Evolutionary conservation across 768 basidiomycete genomes (phyloP), one percentile per base, ranked within the genome.

Genomic region (Leccinum ochraceum): DNA sequence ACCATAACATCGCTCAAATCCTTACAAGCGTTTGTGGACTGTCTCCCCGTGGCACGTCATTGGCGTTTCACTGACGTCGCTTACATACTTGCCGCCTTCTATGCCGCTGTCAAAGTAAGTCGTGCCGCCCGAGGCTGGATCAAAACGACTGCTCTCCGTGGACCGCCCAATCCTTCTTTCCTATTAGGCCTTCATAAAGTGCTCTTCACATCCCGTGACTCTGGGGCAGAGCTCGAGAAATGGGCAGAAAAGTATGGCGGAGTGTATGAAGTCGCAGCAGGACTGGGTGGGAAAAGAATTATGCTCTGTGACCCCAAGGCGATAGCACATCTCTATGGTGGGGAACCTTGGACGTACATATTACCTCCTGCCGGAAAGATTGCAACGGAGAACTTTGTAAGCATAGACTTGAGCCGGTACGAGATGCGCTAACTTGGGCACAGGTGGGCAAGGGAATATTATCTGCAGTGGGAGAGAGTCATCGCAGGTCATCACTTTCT

Each of bases 211-310:
- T 52, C 62, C 8, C 32, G 32, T 1, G 75, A 81, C 58, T 32
- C 74, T 2, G 78, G 74, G 0, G 48, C 60, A 1, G 26, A 82
- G 8, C 79, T 75, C 61, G 83, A 83, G 58, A 58, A 70, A 6
- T 86, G 84, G 86, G 75, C 75, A 1, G 67, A 66, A 7, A 67
- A 79, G 50, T 83, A 83, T 36, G 86, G 86, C 7, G 64, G 77
- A 2, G 81, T 76, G 0, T 86, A 73, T 61, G 54, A 70, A 16
- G 59, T 83, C n/a, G 77, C 83, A 0, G 63, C 64, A 1, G 62
- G 70, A 1, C 60, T 83, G 6, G 80, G 79, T 0, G 65, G 73
- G 0, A 69, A 55, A 8, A 65, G 63, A 5, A 64, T 83, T 24
- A 65, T 80, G 4, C 67, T 83, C 6, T 74, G 76, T 53, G 83